Percentiles rank a stretch among this genome's conserved stretches.
Evolutionary conservation across 2,329 filamentous ascomycete species (phyloP).

Genomic region (Trichoderma citrinoviride): DNA sequence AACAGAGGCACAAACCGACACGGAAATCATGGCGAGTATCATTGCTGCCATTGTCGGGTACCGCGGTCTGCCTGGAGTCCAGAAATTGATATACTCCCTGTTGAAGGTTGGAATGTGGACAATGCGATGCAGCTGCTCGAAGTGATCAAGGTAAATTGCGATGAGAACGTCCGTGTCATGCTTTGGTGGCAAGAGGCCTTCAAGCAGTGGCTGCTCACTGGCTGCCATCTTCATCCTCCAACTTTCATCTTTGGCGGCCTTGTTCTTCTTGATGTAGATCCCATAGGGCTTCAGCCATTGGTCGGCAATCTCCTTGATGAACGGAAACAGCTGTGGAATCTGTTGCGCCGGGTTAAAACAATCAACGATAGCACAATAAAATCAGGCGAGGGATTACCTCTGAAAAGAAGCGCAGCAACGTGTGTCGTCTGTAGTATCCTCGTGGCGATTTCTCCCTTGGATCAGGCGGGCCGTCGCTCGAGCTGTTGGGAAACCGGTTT

Average conservation of each 20-base stretch:
- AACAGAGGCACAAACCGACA: background rate
- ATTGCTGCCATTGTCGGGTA: slow-evolving; percentile 9
- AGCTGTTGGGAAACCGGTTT: background rate
- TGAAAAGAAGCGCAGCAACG: slow-evolving; percentile 8
- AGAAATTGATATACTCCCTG: slow-evolving; percentile 12
- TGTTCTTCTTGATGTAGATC: slow-evolving; percentile 14
- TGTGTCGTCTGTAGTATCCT: slow-evolving; percentile 12
- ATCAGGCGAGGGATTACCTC: background rate
- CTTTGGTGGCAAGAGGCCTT: slow-evolving; percentile 1
- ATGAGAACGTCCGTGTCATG: slow-evolving; percentile 4
- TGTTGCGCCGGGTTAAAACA: background rate
- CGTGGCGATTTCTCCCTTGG: slow-evolving; percentile 13
- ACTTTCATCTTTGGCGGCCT: background rate
- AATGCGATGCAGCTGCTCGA: slow-evolving; percentile 5
- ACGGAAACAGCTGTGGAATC: slow-evolving; percentile 10
- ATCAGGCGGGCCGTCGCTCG: background rate
- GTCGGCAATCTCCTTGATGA: slow-evolving; percentile 13
- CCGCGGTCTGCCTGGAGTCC: background rate
- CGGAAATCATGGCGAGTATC: slow-evolving; percentile 4
- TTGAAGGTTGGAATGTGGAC: slow-evolving; percentile 5
- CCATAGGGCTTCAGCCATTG: slow-evolving; percentile 14
- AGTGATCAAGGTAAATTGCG: slow-evolving; percentile 6
- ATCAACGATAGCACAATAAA: background rate
- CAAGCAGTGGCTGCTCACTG: background rate
- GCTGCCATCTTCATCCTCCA: slow-evolving; percentile 9